Evolutionary conservation across 169 alveolate species (phyloP).

Genomic region (Plasmodium sp.): DNA sequence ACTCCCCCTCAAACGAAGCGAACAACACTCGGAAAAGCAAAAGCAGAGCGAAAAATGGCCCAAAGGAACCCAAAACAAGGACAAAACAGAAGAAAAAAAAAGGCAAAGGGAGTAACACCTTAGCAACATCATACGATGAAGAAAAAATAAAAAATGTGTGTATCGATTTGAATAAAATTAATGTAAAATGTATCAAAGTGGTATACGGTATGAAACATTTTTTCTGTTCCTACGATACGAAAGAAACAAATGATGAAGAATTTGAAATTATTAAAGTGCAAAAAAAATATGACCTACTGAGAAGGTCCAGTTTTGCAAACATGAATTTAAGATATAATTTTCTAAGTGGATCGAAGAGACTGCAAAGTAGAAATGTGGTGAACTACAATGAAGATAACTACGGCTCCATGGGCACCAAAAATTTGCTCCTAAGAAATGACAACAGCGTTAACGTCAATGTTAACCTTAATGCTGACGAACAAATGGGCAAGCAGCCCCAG

Average conservation of each 20-base stretch:
- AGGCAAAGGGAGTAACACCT: neutral
- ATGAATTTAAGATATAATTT: conserved; percentile 57
- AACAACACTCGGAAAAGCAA: neutral
- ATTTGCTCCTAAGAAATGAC: neutral
- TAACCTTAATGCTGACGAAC: conserved; percentile 8
- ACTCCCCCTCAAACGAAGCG: neutral
- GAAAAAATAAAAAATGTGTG: conserved; percentile 8
- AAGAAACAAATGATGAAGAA: conserved; percentile 31
- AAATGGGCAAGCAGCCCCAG: conserved; percentile 15
- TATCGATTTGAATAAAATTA: conserved; percentile 31
- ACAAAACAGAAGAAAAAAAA: neutral
- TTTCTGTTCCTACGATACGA: conserved; percentile 65
- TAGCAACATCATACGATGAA: neutral
- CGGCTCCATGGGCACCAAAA: neutral
- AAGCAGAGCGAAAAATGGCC: neutral
- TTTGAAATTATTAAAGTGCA: conserved; percentile 60
- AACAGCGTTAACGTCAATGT: conserved; percentile 10
- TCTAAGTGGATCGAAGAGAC: conserved; percentile 24
- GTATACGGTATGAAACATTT: conserved; percentile 57
- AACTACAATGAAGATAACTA: neutral
- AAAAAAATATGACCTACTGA: conserved; percentile 41
- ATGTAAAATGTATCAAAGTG: conserved; percentile 45
- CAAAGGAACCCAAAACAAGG: neutral
- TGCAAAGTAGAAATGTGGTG: conserved; percentile 6
- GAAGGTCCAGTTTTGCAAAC: conserved; percentile 15